Evolutionary conservation across 495 filamentous ascomycete genomes (phyloP), one percentile per base, ranked within the genome.

Genomic region (Penicillium egyptiacum): DNA sequence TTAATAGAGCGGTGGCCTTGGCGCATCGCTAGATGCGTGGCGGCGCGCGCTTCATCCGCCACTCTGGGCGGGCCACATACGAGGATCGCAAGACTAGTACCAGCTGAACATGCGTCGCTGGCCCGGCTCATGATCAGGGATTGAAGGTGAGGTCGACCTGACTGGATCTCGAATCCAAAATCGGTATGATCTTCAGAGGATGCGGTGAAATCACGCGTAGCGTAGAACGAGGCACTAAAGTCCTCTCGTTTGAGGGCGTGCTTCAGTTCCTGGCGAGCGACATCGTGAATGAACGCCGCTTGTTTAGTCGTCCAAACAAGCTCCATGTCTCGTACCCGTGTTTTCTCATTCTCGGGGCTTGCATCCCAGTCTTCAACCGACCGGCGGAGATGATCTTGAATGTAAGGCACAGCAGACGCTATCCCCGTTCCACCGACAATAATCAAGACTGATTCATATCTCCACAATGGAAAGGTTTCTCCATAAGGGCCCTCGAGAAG

Each of bases 401-500:
- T 65, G 58, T 85, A 81, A 0, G 83, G 78, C 3, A 83, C 64
- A 3, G 78, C 71, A 0, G 76, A 81, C 0, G 83, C 79, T 42
- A 87, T 81, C 0, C 85, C 85, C 4, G 80, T 82, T 0, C 85
- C 85, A 5, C 85, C 84, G 4, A 75, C 82, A 16, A 88, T 74
- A n/a, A 86, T 72, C 9, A 86, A 59, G 14, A 85, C 69, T 2
- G 74, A 77, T 26, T 81, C 75, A 55, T 77, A 84, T 5, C 67
- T 65, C 60, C 77, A 76, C 0, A 85, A 54, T 0, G 79, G 77
- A 16, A 69, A 70, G 14, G 68, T 67, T 40, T 78, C 64, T 4
- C 84, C 83, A 58, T 88, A 87, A 1, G 85, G 82, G 0, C 84
- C 84, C 58, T 87, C 85, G 7, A 86, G 70, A 0, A 86, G 67